Conservation (phyloP, 345 rosid species). For the Hypericum androsaemum region DNA sequence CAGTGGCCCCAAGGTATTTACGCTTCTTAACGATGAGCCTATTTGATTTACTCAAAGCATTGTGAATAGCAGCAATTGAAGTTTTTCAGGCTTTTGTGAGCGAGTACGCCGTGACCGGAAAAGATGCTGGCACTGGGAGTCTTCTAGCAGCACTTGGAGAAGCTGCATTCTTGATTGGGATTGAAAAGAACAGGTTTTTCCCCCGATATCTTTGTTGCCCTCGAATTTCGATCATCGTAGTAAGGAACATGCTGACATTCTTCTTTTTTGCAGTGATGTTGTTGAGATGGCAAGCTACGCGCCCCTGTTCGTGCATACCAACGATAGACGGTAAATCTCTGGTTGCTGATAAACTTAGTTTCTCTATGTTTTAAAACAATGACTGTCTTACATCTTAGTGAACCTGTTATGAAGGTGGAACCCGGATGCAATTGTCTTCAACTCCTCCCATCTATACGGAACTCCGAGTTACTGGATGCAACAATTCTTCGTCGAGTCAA, state of each 20-base stretch:
- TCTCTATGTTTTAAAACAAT: no score
- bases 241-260: not conserved
- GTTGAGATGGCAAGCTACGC: conserved; percentile 1
- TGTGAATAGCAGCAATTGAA: not conserved
- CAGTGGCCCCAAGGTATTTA: not conserved
- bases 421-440: not conserved
- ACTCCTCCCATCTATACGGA: not conserved
- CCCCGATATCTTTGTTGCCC: not conserved
- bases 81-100: not conserved
- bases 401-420: not conserved
- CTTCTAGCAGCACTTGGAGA: not conserved
- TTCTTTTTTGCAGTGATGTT: not conserved
- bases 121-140: not conserved
- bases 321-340: not conserved
- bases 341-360: no score
- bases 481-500: not conserved
- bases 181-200: not conserved
- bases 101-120: not conserved
- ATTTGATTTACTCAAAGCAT: not conserved
- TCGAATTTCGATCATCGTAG: not conserved
- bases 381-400: no score
- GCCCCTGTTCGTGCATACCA: not conserved
- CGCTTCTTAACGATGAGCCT: not conserved
- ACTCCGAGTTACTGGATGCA: conserved; percentile 6
- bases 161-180: not conserved